Conservation (phyloP, 768 basidiomycete species). For the Podaxis mareebaensis region DNA sequence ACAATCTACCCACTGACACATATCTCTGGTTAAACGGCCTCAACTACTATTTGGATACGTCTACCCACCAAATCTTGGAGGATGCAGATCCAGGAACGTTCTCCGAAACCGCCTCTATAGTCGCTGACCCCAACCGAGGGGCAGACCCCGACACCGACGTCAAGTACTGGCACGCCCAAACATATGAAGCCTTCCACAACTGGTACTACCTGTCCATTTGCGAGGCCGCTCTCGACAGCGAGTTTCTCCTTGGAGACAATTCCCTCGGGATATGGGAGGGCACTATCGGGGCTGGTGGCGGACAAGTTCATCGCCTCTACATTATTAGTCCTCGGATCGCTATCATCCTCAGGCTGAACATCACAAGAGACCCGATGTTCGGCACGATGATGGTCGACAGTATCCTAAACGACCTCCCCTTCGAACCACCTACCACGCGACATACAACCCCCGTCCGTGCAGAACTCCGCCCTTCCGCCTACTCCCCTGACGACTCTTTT, state of each 20-base stretch:
- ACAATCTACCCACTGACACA: conserved; percentile 20
- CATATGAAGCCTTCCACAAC: conserved; percentile 30
- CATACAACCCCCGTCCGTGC: neutral
- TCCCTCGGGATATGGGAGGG: conserved; percentile 37
- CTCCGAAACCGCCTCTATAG: neutral
- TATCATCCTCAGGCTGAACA: conserved; percentile 25
- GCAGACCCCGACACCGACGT: conserved; percentile 24
- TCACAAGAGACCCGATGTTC: conserved; percentile 20
- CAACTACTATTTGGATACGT: conserved; percentile 32
- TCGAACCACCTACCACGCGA: conserved; percentile 16
- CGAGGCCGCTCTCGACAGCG: conserved; percentile 32
- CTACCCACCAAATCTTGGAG: conserved; percentile 25
- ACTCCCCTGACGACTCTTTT: conserved; percentile 20
- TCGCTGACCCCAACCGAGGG: conserved; percentile 23
- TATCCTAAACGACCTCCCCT: conserved; percentile 25
- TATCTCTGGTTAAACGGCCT: conserved; percentile 33
- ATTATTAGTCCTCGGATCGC: conserved; percentile 36
- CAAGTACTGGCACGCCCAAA: conserved; percentile 26
- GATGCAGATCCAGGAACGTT: conserved; percentile 21
- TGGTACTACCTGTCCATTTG: conserved; percentile 34
- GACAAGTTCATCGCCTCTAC: conserved; percentile 31
- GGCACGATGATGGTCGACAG: conserved; percentile 23
- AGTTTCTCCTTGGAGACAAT: conserved; percentile 35
- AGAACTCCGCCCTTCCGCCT: conserved; percentile 12
- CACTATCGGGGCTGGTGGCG: conserved; percentile 17